phyloP scores from a whole-genome alignment of 129 eudicot genomes.

The Flaveria trinervia region DNA sequence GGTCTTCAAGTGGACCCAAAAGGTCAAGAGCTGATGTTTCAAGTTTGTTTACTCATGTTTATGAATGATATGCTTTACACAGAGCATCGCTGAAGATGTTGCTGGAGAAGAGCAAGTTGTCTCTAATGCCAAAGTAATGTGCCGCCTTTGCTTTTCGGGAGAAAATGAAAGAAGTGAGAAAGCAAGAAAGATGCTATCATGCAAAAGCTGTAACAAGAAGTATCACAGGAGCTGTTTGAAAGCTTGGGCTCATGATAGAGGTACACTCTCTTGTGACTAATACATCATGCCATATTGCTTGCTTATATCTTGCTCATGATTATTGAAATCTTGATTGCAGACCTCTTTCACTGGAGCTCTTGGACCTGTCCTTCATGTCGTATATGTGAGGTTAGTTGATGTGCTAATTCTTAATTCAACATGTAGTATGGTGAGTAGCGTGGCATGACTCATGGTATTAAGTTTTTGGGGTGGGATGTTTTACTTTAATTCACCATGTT shows the following conservation, averaged over 20 bases:
- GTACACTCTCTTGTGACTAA: slow-evolving; percentile 36
- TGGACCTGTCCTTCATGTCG: slow-evolving; percentile 95
- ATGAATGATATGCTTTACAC: slow-evolving; percentile 22
- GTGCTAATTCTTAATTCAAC: not conserved
- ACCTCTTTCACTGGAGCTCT: slow-evolving; percentile 95
- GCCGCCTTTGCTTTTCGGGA: slow-evolving; percentile 85
- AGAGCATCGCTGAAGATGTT: slow-evolving; percentile 55
- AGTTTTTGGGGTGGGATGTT: not conserved
- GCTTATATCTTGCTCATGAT: slow-evolving; percentile 19
- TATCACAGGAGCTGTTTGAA: slow-evolving; percentile 89
- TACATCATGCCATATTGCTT: not conserved
- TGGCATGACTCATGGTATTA: not conserved
- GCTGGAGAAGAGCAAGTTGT: slow-evolving; percentile 69
- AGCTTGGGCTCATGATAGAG: slow-evolving; percentile 89
- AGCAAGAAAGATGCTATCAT: slow-evolving; percentile 85
- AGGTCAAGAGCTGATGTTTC: slow-evolving; percentile 17
- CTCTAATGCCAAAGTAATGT: slow-evolving; percentile 73
- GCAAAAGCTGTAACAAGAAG: slow-evolving; percentile 86
- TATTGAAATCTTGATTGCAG: slow-evolving; percentile 47
- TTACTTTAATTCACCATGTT: not conserved
- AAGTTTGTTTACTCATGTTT: not conserved
- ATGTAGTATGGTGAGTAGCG: slow-evolving; percentile 3
- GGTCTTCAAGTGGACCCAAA: slow-evolving; percentile 15
- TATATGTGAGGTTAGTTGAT: slow-evolving; percentile 67
- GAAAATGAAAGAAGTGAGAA: slow-evolving; percentile 85